Evolutionary conservation across 1,284 basidiomycete species (phyloP).

Genomic region (Acaromyces ingoldii): DNA sequence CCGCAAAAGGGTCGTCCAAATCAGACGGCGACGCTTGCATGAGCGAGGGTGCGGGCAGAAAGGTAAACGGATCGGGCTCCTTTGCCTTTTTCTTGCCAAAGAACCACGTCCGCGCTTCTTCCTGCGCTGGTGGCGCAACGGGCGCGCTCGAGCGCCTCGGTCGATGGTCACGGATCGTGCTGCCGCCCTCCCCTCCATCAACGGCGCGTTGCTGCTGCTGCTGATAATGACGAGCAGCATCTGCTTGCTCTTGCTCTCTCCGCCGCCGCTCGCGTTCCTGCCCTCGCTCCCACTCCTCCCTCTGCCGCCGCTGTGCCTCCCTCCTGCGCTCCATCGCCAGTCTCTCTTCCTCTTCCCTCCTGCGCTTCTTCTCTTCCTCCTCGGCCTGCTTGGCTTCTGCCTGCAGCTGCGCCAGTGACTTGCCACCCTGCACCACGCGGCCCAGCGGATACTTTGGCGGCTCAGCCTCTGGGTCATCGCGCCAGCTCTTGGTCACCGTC

Average conservation of each 20-base stretch:
- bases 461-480: constrained; percentile 4
- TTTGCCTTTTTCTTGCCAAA: background rate
- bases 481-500: too few relatives aligned
- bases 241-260: background rate
- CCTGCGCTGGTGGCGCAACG: too few relatives aligned
- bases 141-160: too few relatives aligned
- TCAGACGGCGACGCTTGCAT: background rate
- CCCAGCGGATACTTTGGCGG: too few relatives aligned
- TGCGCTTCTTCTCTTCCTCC: background rate
- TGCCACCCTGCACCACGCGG: background rate
- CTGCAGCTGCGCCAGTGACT: background rate
- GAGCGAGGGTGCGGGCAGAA: constrained; percentile 7
- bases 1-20: background rate
- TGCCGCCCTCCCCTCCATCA: too few relatives aligned
- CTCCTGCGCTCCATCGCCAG: background rate
- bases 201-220: too few relatives aligned
- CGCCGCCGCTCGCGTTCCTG: background rate
- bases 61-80: background rate
- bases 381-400: background rate
- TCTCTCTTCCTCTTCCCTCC: background rate
- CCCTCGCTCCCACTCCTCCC: too few relatives aligned
- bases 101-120: too few relatives aligned
- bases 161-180: too few relatives aligned
- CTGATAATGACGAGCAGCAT: too few relatives aligned
- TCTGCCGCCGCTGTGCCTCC: too few relatives aligned